Evolutionary conservation across 495 filamentous ascomycete species (phyloP).

Genomic region (Neurospora discreta): DNA sequence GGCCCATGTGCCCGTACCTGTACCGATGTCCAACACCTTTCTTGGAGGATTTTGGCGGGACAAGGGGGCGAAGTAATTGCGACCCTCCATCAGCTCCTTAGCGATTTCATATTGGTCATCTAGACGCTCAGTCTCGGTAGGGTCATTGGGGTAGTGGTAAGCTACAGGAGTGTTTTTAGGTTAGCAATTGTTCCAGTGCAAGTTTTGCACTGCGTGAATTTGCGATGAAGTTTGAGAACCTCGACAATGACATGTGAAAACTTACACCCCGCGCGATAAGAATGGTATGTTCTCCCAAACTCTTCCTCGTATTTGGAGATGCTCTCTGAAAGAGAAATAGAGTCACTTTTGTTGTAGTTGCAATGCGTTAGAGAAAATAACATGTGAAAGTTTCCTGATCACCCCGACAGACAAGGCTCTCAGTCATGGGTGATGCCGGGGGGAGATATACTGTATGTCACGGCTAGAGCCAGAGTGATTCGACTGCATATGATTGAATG

Average conservation of each 20-base stretch:
- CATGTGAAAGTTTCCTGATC: not conserved
- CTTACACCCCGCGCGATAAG: conserved; percentile 38
- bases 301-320: conserved; percentile 41
- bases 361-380: not conserved
- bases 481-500: not conserved
- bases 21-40: conserved; percentile 57
- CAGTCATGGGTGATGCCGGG: not conserved
- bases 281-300: conserved; percentile 53
- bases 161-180: conserved; percentile 22
- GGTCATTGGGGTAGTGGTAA: conserved; percentile 52
- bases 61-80: conserved; percentile 47
- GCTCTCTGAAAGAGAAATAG: conserved; percentile 26
- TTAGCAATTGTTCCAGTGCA: not conserved
- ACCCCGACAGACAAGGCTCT: not conserved
- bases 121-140: conserved; percentile 37
- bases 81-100: conserved; percentile 39
- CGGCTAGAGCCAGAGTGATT: not conserved
- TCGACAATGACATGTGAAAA: not conserved
- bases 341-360: conserved; percentile 16
- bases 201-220: not conserved
- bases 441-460: conserved; percentile 8
- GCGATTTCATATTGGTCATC: conserved; percentile 53
- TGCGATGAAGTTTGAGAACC: not conserved
- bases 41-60: conserved; percentile 32
- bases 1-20: conserved; percentile 49